These are phyloP conservation scores for Vararia minispora DNA, from an alignment of 768 basidiomycete genomes.

Conservation along the genomic window DNA sequence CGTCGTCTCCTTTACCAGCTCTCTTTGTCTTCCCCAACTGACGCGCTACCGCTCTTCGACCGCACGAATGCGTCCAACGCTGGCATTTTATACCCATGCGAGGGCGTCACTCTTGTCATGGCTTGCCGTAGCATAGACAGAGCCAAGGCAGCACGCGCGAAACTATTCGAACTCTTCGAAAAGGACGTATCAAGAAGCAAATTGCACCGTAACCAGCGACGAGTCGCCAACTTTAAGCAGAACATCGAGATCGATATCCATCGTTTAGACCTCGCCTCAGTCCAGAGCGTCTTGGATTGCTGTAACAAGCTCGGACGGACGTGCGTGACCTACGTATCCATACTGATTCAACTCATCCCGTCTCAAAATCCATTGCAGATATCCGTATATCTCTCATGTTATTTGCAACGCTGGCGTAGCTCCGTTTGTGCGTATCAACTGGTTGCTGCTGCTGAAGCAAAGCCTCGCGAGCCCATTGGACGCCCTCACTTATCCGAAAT, in stretches of 20 bases:
- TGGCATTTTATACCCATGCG: slow-evolving; percentile 22
- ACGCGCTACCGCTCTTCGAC: slow-evolving; percentile 36
- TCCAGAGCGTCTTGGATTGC: slow-evolving; percentile 54
- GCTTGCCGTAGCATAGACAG: slow-evolving; percentile 63
- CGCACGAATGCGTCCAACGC: slow-evolving; percentile 14
- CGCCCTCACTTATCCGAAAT: slow-evolving; percentile 43
- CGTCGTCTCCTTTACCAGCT: slow-evolving; percentile 65
- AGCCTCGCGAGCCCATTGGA: slow-evolving; percentile 32
- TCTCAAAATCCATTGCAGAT: slow-evolving; percentile 29
- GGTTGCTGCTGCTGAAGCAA: slow-evolving; percentile 34
- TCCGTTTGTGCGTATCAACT: slow-evolving; percentile 44
- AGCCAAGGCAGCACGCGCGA: slow-evolving; percentile 48
- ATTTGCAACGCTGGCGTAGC: slow-evolving; percentile 73
- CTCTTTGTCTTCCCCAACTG: slow-evolving; percentile 35
- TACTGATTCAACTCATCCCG: background rate
- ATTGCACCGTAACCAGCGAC: slow-evolving; percentile 21
- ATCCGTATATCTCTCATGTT: slow-evolving; percentile 71
- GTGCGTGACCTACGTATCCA: slow-evolving; percentile 27
- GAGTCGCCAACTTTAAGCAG: slow-evolving; percentile 40
- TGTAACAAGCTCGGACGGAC: slow-evolving; percentile 37
- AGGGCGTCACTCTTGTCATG: slow-evolving; percentile 64
- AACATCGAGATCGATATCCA: slow-evolving; percentile 52
- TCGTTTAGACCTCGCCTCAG: slow-evolving; percentile 50
- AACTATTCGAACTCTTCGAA: slow-evolving; percentile 45
- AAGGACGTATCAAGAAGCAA: slow-evolving; percentile 33